phyloP scores from a whole-genome alignment of 225 moss, liverwort and hornwort genomes.

The Asterella californica region DNA sequence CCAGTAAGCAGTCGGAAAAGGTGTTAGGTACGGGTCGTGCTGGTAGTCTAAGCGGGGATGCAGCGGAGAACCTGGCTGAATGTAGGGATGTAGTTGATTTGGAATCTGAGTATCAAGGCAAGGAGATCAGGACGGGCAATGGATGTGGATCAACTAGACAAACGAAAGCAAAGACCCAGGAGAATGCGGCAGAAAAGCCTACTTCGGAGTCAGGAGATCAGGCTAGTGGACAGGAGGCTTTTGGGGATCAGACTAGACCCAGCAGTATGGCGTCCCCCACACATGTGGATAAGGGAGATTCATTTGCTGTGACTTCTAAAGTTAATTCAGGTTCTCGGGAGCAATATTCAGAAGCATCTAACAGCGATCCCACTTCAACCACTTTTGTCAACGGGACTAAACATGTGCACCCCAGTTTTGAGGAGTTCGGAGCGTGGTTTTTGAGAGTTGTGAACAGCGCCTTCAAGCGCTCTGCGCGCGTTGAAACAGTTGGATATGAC shows the following conservation, averaged over 20 bases:
- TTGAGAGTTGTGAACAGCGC: slow-evolving; percentile 24
- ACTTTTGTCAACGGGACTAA: background rate
- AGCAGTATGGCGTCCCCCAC: background rate
- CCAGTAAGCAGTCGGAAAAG: background rate
- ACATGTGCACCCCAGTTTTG: slow-evolving; percentile 25
- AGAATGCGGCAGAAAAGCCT: background rate
- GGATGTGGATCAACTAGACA: background rate
- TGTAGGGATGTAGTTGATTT: background rate
- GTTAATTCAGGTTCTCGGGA: background rate
- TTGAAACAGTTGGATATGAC: slow-evolving; percentile 29
- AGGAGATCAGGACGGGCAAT: background rate
- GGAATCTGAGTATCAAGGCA: too few relatives aligned
- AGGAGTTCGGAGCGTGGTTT: slow-evolving; percentile 38
- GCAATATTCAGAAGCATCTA: background rate
- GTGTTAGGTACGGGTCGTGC: background rate
- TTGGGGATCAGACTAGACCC: background rate
- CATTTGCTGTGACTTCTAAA: background rate
- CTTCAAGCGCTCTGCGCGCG: slow-evolving; percentile 21
- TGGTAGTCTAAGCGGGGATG: background rate
- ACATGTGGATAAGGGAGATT: background rate
- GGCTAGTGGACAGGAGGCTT: background rate
- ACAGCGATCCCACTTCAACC: background rate
- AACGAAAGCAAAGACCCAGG: background rate
- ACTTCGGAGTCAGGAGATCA: background rate
- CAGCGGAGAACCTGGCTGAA: background rate